Conservation (phyloP, 768 basidiomycete species). For the Candolleomyces eurysporus region DNA sequence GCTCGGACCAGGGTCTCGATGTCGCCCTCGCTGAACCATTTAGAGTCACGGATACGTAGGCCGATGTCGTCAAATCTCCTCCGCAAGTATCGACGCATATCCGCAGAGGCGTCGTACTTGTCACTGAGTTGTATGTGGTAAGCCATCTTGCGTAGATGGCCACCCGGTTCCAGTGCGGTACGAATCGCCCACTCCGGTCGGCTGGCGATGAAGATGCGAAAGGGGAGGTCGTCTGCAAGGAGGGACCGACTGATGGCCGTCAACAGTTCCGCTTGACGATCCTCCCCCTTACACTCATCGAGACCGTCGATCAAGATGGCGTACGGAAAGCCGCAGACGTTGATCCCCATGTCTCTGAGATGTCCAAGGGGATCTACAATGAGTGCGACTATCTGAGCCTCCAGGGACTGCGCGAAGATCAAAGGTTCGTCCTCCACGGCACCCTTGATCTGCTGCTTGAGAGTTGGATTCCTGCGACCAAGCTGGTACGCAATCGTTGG, state of each 20-base stretch:
- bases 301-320: conserved; percentile 6
- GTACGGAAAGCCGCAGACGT: not conserved
- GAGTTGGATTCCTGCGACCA: not conserved
- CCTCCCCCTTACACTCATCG: not conserved
- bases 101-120: not conserved
- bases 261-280: not conserved
- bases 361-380: too few species aligned
- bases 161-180: not conserved
- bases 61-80: not conserved
- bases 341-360: too few species aligned
- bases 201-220: conserved; percentile 2
- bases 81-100: not conserved
- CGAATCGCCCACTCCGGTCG: not conserved
- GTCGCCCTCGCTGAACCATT: not conserved
- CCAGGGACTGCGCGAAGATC: not conserved
- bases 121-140: not conserved
- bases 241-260: not conserved
- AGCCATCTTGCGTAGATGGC: too few species aligned
- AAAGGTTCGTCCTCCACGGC: not conserved
- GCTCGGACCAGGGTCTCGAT: not conserved
- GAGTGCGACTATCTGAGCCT: too few species aligned
- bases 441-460: not conserved
- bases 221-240: not conserved
- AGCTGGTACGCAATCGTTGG: conserved; percentile 6
- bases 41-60: not conserved